These are phyloP conservation scores for Sanghuangporus baumii DNA, from an alignment of 1,284 basidiomycete genomes.

Conservation along the genomic window DNA sequence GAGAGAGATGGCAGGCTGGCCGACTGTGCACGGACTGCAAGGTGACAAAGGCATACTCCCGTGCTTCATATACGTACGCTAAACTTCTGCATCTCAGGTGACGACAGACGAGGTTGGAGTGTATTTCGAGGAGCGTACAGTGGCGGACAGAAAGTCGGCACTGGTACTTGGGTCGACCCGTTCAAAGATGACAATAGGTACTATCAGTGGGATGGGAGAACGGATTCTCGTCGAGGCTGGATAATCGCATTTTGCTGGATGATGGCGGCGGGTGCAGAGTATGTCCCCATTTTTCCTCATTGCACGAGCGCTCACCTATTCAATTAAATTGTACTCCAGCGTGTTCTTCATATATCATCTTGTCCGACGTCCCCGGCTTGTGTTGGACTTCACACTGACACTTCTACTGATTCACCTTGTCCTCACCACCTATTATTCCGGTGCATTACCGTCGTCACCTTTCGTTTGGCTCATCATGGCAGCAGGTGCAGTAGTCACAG, in stretches of 20 bases:
- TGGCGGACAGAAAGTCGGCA: slow-evolving; percentile 64
- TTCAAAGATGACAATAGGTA: slow-evolving; percentile 16
- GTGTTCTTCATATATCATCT: slow-evolving; percentile 84
- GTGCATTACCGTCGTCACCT: slow-evolving; percentile 78
- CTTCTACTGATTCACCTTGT: slow-evolving; percentile 88
- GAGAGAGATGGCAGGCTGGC: slow-evolving; percentile 85
- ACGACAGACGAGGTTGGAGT: slow-evolving; percentile 49
- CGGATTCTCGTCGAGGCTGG: slow-evolving; percentile 81
- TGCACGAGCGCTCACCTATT: slow-evolving; percentile 9
- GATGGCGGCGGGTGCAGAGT: slow-evolving; percentile 77
- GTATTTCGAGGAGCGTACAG: slow-evolving; percentile 71
- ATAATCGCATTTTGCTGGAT: slow-evolving; percentile 83
- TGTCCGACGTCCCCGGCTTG: slow-evolving; percentile 85
- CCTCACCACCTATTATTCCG: slow-evolving; percentile 88
- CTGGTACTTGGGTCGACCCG: slow-evolving; percentile 41
- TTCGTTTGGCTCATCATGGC: slow-evolving; percentile 86
- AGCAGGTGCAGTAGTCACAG: slow-evolving; percentile 65
- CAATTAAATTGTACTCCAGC: slow-evolving; percentile 38
- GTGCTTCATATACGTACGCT: neutral
- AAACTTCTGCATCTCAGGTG: slow-evolving; percentile 20
- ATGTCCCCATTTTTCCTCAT: slow-evolving; percentile 29
- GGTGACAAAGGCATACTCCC: slow-evolving; percentile 27
- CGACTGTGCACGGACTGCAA: slow-evolving; percentile 61
- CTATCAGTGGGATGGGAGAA: slow-evolving; percentile 45
- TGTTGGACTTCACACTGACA: slow-evolving; percentile 92